A percentile compares a stretch with the other conserved stretches of the same genome.
Evolutionary conservation across 208 protist genomes (phyloP).

Genomic region (Perkinsela sp.): DNA sequence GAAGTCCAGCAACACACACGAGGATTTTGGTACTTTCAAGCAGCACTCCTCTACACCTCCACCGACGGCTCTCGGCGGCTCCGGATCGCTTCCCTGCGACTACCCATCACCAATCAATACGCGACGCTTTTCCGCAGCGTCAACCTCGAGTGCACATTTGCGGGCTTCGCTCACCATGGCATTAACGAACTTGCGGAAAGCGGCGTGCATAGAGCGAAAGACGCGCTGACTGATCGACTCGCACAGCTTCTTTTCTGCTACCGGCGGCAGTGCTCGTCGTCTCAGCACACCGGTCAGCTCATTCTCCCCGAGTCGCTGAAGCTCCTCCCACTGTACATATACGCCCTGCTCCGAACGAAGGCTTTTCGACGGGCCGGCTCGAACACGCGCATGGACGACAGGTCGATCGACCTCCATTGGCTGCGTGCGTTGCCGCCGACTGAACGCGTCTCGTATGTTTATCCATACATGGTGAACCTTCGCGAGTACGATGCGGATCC

Average conservation of each 20-base stretch:
- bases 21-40: conserved; percentile 45
- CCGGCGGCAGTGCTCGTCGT: conserved; percentile 21
- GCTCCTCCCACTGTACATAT: conserved; percentile 52
- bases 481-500: background rate
- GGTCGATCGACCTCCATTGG: conserved; percentile 34
- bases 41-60: conserved; percentile 69
- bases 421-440: conserved; percentile 10
- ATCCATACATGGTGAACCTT: background rate
- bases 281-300: conserved; percentile 16
- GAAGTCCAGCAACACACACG: conserved; percentile 9
- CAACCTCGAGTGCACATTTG: conserved; percentile 46
- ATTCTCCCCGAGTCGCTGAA: conserved; percentile 69
- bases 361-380: conserved; percentile 29
- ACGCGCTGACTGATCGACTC: conserved; percentile 13
- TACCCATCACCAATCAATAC: conserved; percentile 17
- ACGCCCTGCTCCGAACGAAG: conserved; percentile 44
- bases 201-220: conserved; percentile 19
- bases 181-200: conserved; percentile 33
- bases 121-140: conserved; percentile 23
- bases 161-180: conserved; percentile 17
- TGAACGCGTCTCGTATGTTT: conserved; percentile 8
- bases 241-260: conserved; percentile 42
- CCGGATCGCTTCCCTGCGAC: conserved; percentile 38
- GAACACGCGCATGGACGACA: conserved; percentile 34
- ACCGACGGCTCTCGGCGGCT: conserved; percentile 43